Conservation (phyloP, 75 land plant species). For the Cryptomeria japonica region DNA sequence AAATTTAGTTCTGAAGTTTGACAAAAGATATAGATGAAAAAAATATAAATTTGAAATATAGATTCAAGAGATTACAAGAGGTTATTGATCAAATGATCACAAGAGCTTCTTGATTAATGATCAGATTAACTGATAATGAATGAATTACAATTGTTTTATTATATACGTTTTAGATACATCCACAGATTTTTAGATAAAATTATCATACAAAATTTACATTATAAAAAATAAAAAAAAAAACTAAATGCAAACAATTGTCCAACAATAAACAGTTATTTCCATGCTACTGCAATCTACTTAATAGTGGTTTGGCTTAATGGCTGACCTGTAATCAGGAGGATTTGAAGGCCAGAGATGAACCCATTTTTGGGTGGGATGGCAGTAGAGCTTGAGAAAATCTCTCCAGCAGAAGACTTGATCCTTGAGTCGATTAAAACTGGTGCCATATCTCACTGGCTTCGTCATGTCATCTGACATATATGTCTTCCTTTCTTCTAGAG, state of each 20-base stretch:
- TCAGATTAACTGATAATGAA: too few species aligned
- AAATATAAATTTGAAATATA: too few species aligned
- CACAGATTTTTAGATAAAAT: too few species aligned
- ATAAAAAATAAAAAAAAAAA: too few species aligned
- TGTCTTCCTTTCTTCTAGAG: conserved; percentile 43
- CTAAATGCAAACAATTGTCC: too few species aligned
- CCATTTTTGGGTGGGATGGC: conserved; percentile 36
- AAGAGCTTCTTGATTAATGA: too few species aligned
- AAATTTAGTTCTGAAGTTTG: background rate
- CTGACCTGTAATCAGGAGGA: conserved; percentile 58
- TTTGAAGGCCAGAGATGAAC: conserved; percentile 56
- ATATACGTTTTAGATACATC: too few species aligned
- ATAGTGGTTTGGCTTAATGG: background rate
- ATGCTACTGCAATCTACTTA: background rate
- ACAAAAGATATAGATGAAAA: background rate
- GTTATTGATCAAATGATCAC: too few species aligned
- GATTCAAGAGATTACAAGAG: too few species aligned
- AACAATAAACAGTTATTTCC: too few species aligned
- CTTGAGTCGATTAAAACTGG: conserved; percentile 41
- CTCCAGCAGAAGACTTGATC: conserved; percentile 70
- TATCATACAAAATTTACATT: too few species aligned
- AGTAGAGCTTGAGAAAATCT: conserved; percentile 67
- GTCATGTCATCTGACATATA: conserved; percentile 34
- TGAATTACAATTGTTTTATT: too few species aligned
- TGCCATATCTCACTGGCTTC: conserved; percentile 61